Evolutionary conservation across 1,284 basidiomycete genomes (phyloP).

Genomic region (Malassezia equina): DNA sequence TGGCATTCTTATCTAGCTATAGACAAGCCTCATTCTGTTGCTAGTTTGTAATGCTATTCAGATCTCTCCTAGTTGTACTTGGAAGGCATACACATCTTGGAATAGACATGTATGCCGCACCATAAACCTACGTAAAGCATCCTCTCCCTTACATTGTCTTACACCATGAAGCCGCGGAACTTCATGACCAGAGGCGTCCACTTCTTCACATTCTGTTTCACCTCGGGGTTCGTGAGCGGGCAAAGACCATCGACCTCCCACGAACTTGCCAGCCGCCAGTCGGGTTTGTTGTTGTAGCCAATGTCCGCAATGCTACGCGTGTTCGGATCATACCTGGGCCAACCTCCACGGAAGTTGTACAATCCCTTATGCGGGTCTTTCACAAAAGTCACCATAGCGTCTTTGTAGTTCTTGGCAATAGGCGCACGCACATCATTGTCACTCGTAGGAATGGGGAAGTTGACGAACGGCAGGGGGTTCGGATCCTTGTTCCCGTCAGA

Average conservation of each 20-base stretch:
- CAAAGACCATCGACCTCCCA: slow-evolving; percentile 12
- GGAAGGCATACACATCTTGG: too few relatives aligned
- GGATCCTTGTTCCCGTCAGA: background rate
- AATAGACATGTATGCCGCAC: too few relatives aligned
- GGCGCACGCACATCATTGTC: background rate
- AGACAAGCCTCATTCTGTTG: background rate
- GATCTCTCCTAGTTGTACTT: background rate
- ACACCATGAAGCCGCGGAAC: slow-evolving; percentile 5
- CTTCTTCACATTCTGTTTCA: slow-evolving; percentile 6
- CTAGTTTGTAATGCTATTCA: slow-evolving; percentile 1
- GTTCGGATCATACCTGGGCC: slow-evolving; percentile 1
- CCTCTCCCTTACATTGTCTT: background rate
- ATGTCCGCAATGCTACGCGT: slow-evolving; percentile 8
- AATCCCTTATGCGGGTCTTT: slow-evolving; percentile 15
- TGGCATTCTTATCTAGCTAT: slow-evolving; percentile 6
- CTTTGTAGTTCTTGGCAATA: slow-evolving; percentile 7
- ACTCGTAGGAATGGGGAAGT: background rate
- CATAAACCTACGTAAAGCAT: too few relatives aligned
- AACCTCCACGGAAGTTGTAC: slow-evolving; percentile 7
- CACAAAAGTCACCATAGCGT: slow-evolving; percentile 11
- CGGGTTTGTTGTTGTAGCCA: slow-evolving; percentile 9
- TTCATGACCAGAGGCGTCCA: slow-evolving; percentile 3
- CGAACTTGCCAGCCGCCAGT: slow-evolving; percentile 1
- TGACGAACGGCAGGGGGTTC: background rate
- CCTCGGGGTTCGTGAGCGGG: slow-evolving; percentile 4